A percentile compares a stretch with the other conserved stretches of the same genome.
Conservation (phyloP, 1,284 basidiomycete species). For the Puccinia triticina region DNA sequence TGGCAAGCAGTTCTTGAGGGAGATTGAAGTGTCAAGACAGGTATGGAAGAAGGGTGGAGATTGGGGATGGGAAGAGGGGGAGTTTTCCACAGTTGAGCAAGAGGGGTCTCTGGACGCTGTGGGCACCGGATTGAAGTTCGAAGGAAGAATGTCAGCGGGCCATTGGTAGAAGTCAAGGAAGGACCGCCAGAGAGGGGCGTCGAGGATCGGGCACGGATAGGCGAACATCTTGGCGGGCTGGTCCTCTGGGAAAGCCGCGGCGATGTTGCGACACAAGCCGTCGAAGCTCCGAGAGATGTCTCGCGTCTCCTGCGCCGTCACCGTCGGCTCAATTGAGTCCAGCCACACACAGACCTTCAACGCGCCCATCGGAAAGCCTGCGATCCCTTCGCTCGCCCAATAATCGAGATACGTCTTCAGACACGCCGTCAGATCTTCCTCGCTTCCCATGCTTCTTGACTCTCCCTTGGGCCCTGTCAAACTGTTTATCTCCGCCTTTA, state of each 20-base stretch:
- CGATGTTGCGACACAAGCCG: neutral
- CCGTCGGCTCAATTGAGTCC: neutral
- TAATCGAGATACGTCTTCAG: neutral
- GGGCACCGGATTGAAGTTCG: neutral
- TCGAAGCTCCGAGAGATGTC: neutral
- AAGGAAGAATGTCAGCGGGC: neutral
- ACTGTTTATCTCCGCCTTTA: neutral
- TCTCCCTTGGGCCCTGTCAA: neutral
- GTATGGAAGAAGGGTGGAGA: neutral
- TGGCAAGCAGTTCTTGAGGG: too few species aligned
- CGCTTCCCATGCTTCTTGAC: neutral
- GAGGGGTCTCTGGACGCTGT: neutral
- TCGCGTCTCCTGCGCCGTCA: neutral
- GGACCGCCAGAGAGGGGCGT: neutral
- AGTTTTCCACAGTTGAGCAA: conserved; percentile 6
- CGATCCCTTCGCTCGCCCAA: neutral
- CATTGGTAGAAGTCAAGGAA: neutral
- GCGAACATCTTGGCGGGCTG: neutral
- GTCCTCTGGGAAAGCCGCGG: neutral
- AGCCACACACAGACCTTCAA: conserved; percentile 6
- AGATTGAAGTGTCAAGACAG: neutral
- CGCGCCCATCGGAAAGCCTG: conserved; percentile 9
- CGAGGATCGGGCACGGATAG: neutral
- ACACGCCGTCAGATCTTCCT: neutral
- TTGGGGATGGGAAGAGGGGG: neutral